Conservation (phyloP, 768 basidiomycete species). For the Aureoboletus auriporus region DNA sequence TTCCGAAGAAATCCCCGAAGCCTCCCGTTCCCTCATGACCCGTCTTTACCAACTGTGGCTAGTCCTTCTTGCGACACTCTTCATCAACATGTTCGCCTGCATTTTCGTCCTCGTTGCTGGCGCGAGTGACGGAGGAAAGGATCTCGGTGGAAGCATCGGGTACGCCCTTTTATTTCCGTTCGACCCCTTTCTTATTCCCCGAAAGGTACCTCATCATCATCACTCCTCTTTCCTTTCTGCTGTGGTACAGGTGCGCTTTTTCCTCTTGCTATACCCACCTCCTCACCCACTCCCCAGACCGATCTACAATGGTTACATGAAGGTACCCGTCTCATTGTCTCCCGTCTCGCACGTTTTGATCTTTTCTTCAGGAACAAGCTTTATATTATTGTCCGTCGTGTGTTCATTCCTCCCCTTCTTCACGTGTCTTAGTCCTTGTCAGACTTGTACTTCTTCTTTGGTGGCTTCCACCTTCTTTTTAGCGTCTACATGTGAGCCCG, state of each 20-base stretch:
- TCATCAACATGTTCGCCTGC: constrained; percentile 89
- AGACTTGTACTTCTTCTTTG: constrained; percentile 98
- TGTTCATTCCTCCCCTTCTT: background rate
- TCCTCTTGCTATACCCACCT: constrained; percentile 4
- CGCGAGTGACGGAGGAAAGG: constrained; percentile 67
- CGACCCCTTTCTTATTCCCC: constrained; percentile 14
- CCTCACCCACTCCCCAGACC: constrained; percentile 48
- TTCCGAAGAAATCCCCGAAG: constrained; percentile 81
- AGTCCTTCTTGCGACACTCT: constrained; percentile 72
- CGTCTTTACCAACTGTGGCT: constrained; percentile 94
- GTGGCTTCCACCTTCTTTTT: constrained; percentile 91
- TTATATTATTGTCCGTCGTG: constrained; percentile 80
- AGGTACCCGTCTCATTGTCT: constrained; percentile 46
- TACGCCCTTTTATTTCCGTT: constrained; percentile 35
- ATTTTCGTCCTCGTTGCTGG: constrained; percentile 82
- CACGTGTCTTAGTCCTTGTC: constrained; percentile 8
- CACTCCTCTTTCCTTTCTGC: constrained; percentile 72
- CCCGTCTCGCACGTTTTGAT: constrained; percentile 25
- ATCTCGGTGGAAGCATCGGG: constrained; percentile 82
- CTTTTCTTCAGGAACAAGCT: constrained; percentile 72
- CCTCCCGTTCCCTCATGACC: constrained; percentile 72
- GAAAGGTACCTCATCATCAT: constrained; percentile 79
- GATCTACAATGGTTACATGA: constrained; percentile 97
- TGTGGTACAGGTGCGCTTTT: constrained; percentile 84
- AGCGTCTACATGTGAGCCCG: constrained; percentile 80